A percentile compares a stretch with the other conserved stretches of the same genome.
Evolutionary conservation across 805 yeast genomes (phyloP).

Genomic region (Starmera caribaea): DNA sequence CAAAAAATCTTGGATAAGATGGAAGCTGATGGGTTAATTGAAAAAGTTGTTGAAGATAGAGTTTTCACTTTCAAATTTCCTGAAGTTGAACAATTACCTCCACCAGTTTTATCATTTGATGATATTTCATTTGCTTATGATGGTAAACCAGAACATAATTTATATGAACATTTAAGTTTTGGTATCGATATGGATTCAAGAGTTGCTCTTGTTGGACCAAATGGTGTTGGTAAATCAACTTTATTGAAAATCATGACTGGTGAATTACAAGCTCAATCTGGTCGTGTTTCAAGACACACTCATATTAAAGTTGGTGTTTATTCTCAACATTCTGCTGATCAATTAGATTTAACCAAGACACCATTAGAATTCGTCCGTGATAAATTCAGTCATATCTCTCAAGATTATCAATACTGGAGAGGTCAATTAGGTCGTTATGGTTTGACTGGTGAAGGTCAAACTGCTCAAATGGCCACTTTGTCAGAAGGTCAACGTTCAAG

Average conservation of each 20-base stretch:
- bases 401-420: slow-evolving; percentile 98
- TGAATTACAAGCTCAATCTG: slow-evolving; percentile 76
- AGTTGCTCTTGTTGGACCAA: slow-evolving; percentile 96
- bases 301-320: slow-evolving; percentile 97
- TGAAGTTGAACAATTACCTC: slow-evolving; percentile 93
- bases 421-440: slow-evolving; percentile 97
- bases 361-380: slow-evolving; percentile 97
- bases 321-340: slow-evolving; percentile 98
- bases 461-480: slow-evolving; percentile 95
- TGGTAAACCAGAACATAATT: slow-evolving; percentile 71
- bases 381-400: slow-evolving; percentile 80
- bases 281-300: slow-evolving; percentile 95
- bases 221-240: slow-evolving; percentile 98
- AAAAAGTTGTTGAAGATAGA: slow-evolving; percentile 86
- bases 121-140: slow-evolving; percentile 89
- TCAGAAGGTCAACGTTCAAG: slow-evolving; percentile 99
- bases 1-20: slow-evolving; percentile 98
- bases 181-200: slow-evolving; percentile 99
- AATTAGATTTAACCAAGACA: slow-evolving; percentile 88
- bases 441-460: slow-evolving; percentile 97
- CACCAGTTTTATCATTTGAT: slow-evolving; percentile 96
- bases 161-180: slow-evolving; percentile 84
- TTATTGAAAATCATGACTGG: slow-evolving; percentile 96
- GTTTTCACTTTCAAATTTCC: slow-evolving; percentile 93
- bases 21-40: slow-evolving; percentile 98